Conservation (phyloP, 108 stramenopile genomes). For the Fragilariopsis cylindrus region DNA sequence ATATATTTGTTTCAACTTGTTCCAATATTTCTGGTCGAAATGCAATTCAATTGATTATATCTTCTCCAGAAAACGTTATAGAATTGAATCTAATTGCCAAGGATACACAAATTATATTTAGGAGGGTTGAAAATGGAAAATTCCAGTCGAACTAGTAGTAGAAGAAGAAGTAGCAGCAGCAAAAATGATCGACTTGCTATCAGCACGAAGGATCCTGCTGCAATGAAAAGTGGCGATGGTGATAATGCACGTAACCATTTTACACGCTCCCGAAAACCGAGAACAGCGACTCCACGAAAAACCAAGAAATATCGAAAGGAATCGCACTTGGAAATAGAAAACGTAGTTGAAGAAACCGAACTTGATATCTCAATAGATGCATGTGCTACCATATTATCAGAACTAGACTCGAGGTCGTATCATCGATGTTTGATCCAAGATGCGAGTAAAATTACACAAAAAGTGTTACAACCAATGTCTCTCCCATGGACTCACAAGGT, state of each 20-base stretch:
- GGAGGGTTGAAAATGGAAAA: no score
- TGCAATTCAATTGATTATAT: no score
- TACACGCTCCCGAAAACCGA: slow-evolving; percentile 11
- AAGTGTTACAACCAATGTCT: slow-evolving; percentile 38
- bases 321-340: background rate
- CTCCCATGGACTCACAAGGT: slow-evolving; percentile 50
- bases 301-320: background rate
- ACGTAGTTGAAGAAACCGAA: slow-evolving; percentile 1
- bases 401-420: slow-evolving; percentile 35
- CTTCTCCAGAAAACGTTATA: no score
- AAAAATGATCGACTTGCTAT: no score
- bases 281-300: background rate
- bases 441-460: slow-evolving; percentile 29
- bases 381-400: slow-evolving; percentile 26
- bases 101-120: no score
- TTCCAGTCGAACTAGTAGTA: no score
- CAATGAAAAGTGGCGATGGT: no score
- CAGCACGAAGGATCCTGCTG: no score
- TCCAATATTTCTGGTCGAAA: no score
- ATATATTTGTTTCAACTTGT: no score
- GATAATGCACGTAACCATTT: background rate
- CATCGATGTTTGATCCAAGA: slow-evolving; percentile 28
- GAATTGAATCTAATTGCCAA: no score
- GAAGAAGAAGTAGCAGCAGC: no score
- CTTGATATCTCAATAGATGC: slow-evolving; percentile 14